Percentiles rank a stretch among this genome's conserved stretches.
These are phyloP conservation scores for Rhizoclosmatium globosum DNA, from an alignment of 192 early-diverging fungal species.

Conservation along the genomic window DNA sequence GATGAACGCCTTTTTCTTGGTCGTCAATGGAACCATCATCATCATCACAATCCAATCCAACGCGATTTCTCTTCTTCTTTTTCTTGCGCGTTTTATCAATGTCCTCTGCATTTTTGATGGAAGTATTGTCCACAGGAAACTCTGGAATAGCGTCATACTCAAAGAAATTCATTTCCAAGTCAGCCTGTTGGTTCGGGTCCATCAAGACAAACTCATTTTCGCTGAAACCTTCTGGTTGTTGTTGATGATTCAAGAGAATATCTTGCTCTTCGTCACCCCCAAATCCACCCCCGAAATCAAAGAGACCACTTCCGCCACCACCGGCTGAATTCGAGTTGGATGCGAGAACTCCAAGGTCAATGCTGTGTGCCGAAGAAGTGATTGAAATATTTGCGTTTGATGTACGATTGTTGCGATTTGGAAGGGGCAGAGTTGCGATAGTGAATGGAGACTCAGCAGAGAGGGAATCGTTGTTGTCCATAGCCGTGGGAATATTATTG, in stretches of 20 bases:
- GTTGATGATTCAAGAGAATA: no score
- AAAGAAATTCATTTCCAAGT: conserved; percentile 5
- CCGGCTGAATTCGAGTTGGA: not conserved
- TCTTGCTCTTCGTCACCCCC: not conserved
- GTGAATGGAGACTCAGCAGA: not conserved
- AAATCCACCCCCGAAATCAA: not conserved
- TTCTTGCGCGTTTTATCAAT: not conserved
- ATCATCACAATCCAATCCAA: not conserved
- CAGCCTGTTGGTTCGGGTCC: not conserved
- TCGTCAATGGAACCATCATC: not conserved
- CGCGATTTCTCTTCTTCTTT: not conserved
- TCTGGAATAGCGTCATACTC: conserved; percentile 9
- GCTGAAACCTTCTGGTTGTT: not conserved
- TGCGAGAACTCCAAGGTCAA: not conserved
- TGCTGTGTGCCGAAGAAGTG: not conserved
- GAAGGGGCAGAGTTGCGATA: not conserved
- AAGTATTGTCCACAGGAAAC: not conserved
- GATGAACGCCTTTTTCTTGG: not conserved
- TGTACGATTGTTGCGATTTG: not conserved
- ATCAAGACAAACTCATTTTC: not conserved
- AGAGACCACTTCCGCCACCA: not conserved
- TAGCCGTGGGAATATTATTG: no score
- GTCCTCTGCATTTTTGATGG: not conserved
- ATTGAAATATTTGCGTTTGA: conserved; percentile 18
- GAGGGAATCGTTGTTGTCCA: no score